Evolutionary conservation across 257 asterid genomes (phyloP), one percentile per base, ranked within the genome.

Genomic region (Solanum acaule): DNA sequence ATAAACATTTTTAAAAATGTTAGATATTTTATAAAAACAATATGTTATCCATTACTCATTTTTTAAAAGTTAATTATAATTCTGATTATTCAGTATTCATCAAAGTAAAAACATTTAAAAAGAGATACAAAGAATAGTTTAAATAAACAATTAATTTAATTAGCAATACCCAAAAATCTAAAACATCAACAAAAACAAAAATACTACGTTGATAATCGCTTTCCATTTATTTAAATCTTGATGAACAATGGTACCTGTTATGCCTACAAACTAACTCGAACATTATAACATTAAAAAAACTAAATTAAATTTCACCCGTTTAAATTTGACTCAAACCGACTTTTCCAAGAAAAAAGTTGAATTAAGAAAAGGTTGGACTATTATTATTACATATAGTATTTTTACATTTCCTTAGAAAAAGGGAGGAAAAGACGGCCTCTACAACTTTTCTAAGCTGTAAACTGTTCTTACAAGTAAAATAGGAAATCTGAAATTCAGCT

Each of bases 401-500:
- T 16, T 40, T 31, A 42, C 38, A 78, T 78, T 56, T 63, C 37
- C 40, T 81, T 8, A 11, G 85, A 79, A 44, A 44, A 79, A 27
- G 67, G 85, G 67, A 27, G 67, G 84, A 78, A 78, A 78, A 18
- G 6, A 11, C 10, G 1, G 9, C 16, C 27, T 8, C 31, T 37
- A 6, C 61, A 38, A 40, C 34, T 78, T 78, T 78, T 78, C 84
- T 31, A 25, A 81, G 40, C 85, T 81, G 85, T 81, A 42, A 44
- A 79, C 85, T 42, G 85, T 23, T 42, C 9, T 15, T 13, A 78
- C 85, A 79, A 27, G 16, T 42, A 42, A 44, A 42, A 42, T 18
- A 78, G 65, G 38, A 79, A 44, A 79, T 79, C 84, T n/a, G 29
- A 78, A 40, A n/a, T 23, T 40, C 56, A 77, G 16, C 11, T 38